These are phyloP conservation scores for Rubus idaeus DNA, from an alignment of 306 rosid species.

Conservation along the genomic window DNA sequence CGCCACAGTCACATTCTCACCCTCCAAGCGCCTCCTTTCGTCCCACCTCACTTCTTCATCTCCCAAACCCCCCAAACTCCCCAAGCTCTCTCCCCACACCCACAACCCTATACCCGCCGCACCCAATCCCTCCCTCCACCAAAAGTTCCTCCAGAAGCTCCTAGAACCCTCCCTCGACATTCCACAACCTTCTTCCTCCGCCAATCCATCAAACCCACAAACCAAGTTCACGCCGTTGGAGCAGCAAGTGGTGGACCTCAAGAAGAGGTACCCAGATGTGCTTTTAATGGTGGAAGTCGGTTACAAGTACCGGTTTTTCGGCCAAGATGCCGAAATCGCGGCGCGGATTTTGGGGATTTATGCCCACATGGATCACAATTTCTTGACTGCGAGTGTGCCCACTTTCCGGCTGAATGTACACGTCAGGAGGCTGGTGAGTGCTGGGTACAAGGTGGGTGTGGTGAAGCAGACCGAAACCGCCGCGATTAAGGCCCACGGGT, in stretches of 20 bases:
- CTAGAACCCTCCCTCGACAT: slow-evolving; percentile 51
- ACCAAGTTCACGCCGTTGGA: slow-evolving; percentile 70
- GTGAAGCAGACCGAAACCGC: slow-evolving; percentile 96
- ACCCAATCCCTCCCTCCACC: slow-evolving; percentile 58
- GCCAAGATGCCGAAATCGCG: slow-evolving; percentile 76
- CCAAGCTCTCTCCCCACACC: slow-evolving; percentile 59
- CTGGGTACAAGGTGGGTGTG: slow-evolving; percentile 89
- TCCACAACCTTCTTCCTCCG: slow-evolving; percentile 22
- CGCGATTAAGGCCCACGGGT: slow-evolving; percentile 83
- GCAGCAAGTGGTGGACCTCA: slow-evolving; percentile 69
- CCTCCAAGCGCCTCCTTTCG: slow-evolving; percentile 70
- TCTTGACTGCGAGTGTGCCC: slow-evolving; percentile 85
- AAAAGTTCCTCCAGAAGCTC: slow-evolving; percentile 66
- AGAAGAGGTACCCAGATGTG: slow-evolving; percentile 70
- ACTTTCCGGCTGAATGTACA: slow-evolving; percentile 77
- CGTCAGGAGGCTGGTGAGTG: slow-evolving; percentile 87
- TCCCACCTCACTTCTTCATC: slow-evolving; percentile 44
- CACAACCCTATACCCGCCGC: slow-evolving; percentile 42
- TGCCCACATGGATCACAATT: slow-evolving; percentile 76
- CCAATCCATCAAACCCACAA: slow-evolving; percentile 20
- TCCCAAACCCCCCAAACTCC: slow-evolving; percentile 47
- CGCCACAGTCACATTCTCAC: slow-evolving; percentile 73
- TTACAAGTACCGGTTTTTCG: slow-evolving; percentile 78
- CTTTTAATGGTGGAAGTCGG: slow-evolving; percentile 93
- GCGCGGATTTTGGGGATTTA: slow-evolving; percentile 73